Percentiles rank a stretch among this genome's conserved stretches.
Evolutionary conservation across 306 rosid species (phyloP).

Genomic region (Cucumis hystrix): DNA sequence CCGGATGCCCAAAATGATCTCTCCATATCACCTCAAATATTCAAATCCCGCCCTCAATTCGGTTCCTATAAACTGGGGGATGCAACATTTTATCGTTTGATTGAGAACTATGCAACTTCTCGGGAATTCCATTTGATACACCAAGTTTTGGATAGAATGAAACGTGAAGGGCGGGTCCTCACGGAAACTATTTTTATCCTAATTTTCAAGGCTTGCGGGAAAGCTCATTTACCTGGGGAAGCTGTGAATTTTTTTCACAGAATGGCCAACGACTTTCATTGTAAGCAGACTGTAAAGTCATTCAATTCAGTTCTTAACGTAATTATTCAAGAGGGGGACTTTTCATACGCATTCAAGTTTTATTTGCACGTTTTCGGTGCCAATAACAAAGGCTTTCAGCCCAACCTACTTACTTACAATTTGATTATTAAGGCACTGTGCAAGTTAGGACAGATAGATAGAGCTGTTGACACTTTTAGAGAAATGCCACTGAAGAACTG

Average conservation of each 20-base stretch:
- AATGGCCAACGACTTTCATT: constrained; percentile 66
- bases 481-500: constrained; percentile 53
- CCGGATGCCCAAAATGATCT: constrained; percentile 13
- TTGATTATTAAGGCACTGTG: constrained; percentile 73
- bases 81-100: constrained; percentile 59
- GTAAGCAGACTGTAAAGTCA: constrained; percentile 60
- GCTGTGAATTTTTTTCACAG: constrained; percentile 63
- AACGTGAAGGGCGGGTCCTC: constrained; percentile 47
- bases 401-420: constrained; percentile 67
- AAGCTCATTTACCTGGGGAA: constrained; percentile 61
- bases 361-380: constrained; percentile 28
- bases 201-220: constrained; percentile 71
- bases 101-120: constrained; percentile 42
- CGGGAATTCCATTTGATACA: constrained; percentile 51
- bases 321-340: constrained; percentile 45
- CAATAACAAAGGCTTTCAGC: constrained; percentile 23
- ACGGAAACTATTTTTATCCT: constrained; percentile 44
- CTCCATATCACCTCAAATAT: constrained; percentile 37
- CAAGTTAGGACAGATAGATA: constrained; percentile 69
- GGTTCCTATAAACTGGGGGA: constrained; percentile 77
- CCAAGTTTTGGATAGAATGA: constrained; percentile 49
- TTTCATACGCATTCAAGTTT: constrained; percentile 41
- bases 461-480: constrained; percentile 52
- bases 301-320: constrained; percentile 90
- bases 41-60: constrained; percentile 37